phyloP scores from a whole-genome alignment of 768 basidiomycete genomes.

The Inosperma sp. region DNA sequence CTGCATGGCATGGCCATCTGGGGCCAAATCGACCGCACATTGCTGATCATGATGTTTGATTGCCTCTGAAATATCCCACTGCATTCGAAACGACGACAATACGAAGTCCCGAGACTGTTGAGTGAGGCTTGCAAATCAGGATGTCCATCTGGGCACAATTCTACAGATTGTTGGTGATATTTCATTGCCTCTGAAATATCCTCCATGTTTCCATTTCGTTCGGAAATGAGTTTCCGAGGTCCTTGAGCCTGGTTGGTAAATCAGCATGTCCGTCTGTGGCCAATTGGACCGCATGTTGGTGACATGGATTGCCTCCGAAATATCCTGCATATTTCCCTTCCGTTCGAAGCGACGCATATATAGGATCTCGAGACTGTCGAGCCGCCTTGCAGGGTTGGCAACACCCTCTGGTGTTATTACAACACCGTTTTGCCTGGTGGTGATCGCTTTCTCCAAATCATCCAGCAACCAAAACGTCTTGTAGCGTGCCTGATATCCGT shows the following conservation, averaged over 20 bases:
- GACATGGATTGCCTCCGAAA: constrained; percentile 8
- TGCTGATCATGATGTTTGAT: not conserved
- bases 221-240: constrained; percentile 12
- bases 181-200: constrained; percentile 17
- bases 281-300: constrained; percentile 1
- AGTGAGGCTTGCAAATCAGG: not conserved
- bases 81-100: constrained; percentile 13
- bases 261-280: constrained; percentile 1
- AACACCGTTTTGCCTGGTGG: constrained; percentile 1
- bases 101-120: constrained; percentile 14
- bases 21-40: constrained; percentile 1
- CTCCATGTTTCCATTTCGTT: constrained; percentile 14
- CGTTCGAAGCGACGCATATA: constrained; percentile 1
- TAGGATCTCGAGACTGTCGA: constrained; percentile 4
- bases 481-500: constrained; percentile 4
- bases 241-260: constrained; percentile 3
- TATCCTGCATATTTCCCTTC: not conserved
- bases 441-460: constrained; percentile 9
- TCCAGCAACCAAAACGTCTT: not conserved
- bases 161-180: not conserved
- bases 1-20: not conserved
- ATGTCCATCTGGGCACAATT: constrained; percentile 10
- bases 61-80: constrained; percentile 6
- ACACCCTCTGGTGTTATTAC: not conserved
- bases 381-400: constrained; percentile 10